Evolutionary conservation across 2,329 filamentous ascomycete genomes (phyloP).

Genomic region (Aspergillus sp.): DNA sequence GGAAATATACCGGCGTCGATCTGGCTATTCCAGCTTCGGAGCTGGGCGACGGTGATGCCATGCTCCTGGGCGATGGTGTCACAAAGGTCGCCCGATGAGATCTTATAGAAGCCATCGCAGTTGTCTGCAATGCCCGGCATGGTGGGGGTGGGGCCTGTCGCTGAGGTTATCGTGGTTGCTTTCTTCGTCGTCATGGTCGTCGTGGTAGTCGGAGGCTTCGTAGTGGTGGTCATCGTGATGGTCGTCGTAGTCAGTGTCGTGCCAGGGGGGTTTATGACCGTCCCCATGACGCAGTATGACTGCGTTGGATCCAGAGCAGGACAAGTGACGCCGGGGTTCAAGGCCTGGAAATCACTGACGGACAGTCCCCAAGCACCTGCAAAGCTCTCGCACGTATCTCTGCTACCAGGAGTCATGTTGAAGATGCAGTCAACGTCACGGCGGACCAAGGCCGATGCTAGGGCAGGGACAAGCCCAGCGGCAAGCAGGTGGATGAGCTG

Average conservation of each 20-base stretch:
- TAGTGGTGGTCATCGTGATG: slow-evolving; percentile 3
- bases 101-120: slow-evolving; percentile 9
- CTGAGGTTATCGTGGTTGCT: neutral
- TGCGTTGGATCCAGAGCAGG: slow-evolving; percentile 5
- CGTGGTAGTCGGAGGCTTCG: neutral
- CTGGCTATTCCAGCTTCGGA: slow-evolving; percentile 6
- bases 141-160: neutral
- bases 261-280: slow-evolving; percentile 3
- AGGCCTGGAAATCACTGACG: slow-evolving; percentile 1
- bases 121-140: slow-evolving; percentile 6
- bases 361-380: slow-evolving; percentile 8
- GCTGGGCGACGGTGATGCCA: slow-evolving; percentile 6
- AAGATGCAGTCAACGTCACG: slow-evolving; percentile 7
- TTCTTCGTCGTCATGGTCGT: neutral
- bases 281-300: slow-evolving; percentile 11
- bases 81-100: slow-evolving; percentile 6
- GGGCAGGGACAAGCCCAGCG: slow-evolving; percentile 1
- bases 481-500: slow-evolving; percentile 5
- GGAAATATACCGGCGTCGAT: slow-evolving; percentile 3
- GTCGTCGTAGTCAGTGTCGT: slow-evolving; percentile 1
- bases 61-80: slow-evolving; percentile 2
- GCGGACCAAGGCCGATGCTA: slow-evolving; percentile 2
- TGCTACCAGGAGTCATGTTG: slow-evolving; percentile 1
- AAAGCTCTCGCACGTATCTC: slow-evolving; percentile 10
- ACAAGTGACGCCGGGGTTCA: slow-evolving; percentile 12